Evolutionary conservation across 805 yeast genomes (phyloP).

Genomic region (Ogataea parapolymorpha): DNA sequence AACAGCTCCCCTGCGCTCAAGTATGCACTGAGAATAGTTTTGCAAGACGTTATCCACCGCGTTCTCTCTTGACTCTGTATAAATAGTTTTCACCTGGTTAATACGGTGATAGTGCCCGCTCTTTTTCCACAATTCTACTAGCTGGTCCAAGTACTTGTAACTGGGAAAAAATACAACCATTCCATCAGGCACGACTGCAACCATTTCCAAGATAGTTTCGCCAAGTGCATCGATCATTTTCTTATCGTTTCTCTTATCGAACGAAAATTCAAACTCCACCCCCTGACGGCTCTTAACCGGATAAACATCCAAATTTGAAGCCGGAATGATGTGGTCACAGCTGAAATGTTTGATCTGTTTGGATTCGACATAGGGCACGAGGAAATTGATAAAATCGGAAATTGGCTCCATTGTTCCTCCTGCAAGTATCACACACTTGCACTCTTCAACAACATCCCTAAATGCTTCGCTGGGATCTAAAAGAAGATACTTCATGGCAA

Average conservation of each 20-base stretch:
- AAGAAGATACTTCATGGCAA: conserved; percentile 61
- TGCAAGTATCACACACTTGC: conserved; percentile 72
- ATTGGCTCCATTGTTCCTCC: conserved; percentile 97
- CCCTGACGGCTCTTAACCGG: conserved; percentile 37
- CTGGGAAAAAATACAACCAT: conserved; percentile 83
- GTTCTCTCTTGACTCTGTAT: conserved; percentile 50
- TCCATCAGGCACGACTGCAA: conserved; percentile 60
- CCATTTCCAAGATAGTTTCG: conserved; percentile 39
- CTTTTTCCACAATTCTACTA: conserved; percentile 51
- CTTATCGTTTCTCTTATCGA: conserved; percentile 51
- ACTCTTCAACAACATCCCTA: conserved; percentile 57
- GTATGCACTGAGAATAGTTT: conserved; percentile 47
- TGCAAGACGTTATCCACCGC: conserved; percentile 45
- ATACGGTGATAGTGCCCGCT: conserved; percentile 33
- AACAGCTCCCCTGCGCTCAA: conserved; percentile 51
- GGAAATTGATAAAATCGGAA: conserved; percentile 59
- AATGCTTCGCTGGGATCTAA: conserved; percentile 77
- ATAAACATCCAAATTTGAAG: conserved; percentile 59
- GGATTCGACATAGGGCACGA: conserved; percentile 55
- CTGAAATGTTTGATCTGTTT: conserved; percentile 50
- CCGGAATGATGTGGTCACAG: conserved; percentile 85
- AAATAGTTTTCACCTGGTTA: conserved; percentile 43
- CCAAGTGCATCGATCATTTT: conserved; percentile 52
- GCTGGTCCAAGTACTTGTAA: conserved; percentile 62
- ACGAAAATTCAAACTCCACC: conserved; percentile 60